Evolutionary conservation across 1,284 basidiomycete species (phyloP).

Genomic region (Leccinum subrobustum): DNA sequence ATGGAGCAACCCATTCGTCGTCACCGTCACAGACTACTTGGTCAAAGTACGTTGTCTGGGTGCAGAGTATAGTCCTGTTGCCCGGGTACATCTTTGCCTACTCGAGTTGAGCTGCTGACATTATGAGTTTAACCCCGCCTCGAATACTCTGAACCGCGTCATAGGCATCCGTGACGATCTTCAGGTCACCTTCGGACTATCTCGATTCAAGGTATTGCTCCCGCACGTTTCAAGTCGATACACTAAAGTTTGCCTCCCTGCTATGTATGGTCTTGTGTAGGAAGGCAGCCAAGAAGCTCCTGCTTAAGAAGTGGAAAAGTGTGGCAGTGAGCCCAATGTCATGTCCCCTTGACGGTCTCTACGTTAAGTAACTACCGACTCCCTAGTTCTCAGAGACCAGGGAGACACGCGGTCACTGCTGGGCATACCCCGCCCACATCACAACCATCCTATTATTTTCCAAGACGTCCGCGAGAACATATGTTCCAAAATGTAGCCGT

Average conservation of each 20-base stretch:
- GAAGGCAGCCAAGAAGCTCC: background rate
- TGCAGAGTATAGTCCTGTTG: background rate
- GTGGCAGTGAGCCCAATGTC: background rate
- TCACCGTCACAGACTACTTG: background rate
- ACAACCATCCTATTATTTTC: background rate
- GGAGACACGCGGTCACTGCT: background rate
- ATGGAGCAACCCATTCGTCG: background rate
- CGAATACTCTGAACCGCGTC: background rate
- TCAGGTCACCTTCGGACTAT: background rate
- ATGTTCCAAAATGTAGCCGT: background rate
- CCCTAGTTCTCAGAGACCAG: background rate
- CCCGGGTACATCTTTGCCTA: background rate
- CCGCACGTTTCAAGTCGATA: background rate
- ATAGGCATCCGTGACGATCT: background rate
- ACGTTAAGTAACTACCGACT: background rate
- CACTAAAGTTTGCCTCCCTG: background rate
- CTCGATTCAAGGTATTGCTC: background rate
- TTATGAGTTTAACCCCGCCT: background rate
- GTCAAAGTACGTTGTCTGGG: background rate
- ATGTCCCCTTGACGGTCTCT: background rate
- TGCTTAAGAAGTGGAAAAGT: background rate
- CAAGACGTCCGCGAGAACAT: background rate
- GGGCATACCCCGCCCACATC: background rate
- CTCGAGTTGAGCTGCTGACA: background rate
- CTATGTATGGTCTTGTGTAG: background rate